These are phyloP conservation scores for Epichloe aotearoae DNA, from an alignment of 2,329 filamentous ascomycete genomes.

Conservation along the genomic window DNA sequence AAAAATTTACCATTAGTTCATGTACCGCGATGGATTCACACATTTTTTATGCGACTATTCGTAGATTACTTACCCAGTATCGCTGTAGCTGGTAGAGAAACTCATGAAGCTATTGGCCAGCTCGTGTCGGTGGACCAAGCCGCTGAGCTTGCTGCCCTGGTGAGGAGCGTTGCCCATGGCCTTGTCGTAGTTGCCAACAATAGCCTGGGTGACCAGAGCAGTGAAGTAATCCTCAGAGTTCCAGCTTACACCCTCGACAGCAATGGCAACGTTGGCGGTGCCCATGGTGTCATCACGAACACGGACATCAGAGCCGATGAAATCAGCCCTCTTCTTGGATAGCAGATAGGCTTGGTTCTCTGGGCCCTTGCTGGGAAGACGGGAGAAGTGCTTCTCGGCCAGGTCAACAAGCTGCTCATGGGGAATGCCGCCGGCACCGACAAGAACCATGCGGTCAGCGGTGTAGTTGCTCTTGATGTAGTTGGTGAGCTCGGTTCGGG, in stretches of 20 bases:
- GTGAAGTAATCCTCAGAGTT: slow-evolving; percentile 99
- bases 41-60: not conserved
- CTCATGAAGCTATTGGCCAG: slow-evolving; percentile 99
- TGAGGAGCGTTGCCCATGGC: slow-evolving; percentile 95
- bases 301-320: slow-evolving; percentile 90
- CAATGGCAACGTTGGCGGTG: slow-evolving; percentile 94
- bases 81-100: slow-evolving; percentile 98
- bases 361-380: slow-evolving; percentile 61
- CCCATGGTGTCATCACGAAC: slow-evolving; percentile 93
- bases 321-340: slow-evolving; percentile 82
- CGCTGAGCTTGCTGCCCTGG: slow-evolving; percentile 95
- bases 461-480: slow-evolving; percentile 99
- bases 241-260: slow-evolving; percentile 99
- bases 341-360: slow-evolving; percentile 61
- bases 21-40: too few species aligned
- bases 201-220: slow-evolving; percentile 91
- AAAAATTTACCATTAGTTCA: not conserved
- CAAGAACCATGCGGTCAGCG: slow-evolving; percentile 97
- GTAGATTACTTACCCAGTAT: slow-evolving; percentile 66
- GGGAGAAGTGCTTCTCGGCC: slow-evolving; percentile 88
- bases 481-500: slow-evolving; percentile 75
- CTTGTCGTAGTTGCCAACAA: slow-evolving; percentile 99
- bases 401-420: slow-evolving; percentile 91
- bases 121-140: slow-evolving; percentile 84
- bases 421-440: slow-evolving; percentile 85